phyloP scores from a whole-genome alignment of 73 alveolate species.

The Paramecium sexaurelia region DNA sequence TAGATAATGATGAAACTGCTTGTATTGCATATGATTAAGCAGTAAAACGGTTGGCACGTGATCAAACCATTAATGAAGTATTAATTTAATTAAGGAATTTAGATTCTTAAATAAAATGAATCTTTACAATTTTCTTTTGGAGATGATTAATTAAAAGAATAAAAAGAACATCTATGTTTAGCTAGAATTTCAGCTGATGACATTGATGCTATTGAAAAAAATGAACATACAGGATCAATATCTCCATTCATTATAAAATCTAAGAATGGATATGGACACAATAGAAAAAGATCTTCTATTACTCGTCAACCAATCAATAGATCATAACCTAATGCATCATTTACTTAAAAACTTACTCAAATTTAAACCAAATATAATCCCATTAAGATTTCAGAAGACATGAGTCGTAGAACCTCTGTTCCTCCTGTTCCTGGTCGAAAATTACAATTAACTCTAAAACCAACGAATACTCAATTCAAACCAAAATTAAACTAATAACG shows the following conservation, averaged over 20 bases:
- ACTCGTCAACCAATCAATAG: conserved; percentile 7
- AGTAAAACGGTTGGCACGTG: not conserved
- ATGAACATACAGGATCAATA: not conserved
- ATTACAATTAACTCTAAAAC: not conserved
- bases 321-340: not conserved
- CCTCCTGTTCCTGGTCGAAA: conserved; percentile 38
- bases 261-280: not conserved
- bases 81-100: not conserved
- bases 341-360: not conserved
- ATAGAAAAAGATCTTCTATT: not conserved
- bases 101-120: not conserved
- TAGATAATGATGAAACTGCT: conserved; percentile 21
- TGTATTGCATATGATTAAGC: not conserved
- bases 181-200: conserved; percentile 25
- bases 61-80: not conserved
- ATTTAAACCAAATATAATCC: not conserved
- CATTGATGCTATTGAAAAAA: not conserved
- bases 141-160: not conserved
- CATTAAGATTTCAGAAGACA: not conserved
- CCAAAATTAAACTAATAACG: conserved; percentile 3
- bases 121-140: not conserved
- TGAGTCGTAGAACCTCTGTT: conserved; percentile 8
- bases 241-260: not conserved
- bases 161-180: not conserved
- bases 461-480: conserved; percentile 13